phyloP scores from a whole-genome alignment of 768 basidiomycete species.

The Melanogaster broomeanus region DNA sequence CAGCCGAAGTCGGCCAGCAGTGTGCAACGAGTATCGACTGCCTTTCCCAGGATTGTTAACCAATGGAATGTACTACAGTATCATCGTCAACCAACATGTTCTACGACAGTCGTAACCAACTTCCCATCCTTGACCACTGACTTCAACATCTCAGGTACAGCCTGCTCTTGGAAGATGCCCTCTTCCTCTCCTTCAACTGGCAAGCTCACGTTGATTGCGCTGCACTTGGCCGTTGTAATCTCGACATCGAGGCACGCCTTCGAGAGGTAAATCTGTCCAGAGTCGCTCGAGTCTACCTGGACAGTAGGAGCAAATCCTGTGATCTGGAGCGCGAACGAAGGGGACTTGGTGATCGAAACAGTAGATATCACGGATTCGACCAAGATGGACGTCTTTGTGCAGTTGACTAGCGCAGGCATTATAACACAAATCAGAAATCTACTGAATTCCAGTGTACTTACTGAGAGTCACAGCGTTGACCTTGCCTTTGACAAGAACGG shows the following conservation, averaged over 20 bases:
- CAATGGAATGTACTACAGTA: no score
- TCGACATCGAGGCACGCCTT: slow-evolving; percentile 77
- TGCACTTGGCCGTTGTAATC: slow-evolving; percentile 94
- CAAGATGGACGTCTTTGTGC: slow-evolving; percentile 83
- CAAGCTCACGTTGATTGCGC: slow-evolving; percentile 86
- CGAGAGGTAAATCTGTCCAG: slow-evolving; percentile 92
- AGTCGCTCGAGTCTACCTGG: slow-evolving; percentile 92
- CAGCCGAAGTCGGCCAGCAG: no score
- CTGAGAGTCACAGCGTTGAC: slow-evolving; percentile 91
- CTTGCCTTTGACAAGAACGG: slow-evolving; percentile 87
- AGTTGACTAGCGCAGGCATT: slow-evolving; percentile 62
- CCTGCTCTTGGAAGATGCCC: slow-evolving; percentile 85
- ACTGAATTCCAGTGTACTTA: slow-evolving; percentile 30
- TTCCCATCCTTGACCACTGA: slow-evolving; percentile 80
- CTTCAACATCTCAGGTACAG: slow-evolving; percentile 96
- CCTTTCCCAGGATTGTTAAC: no score
- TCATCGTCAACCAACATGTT: slow-evolving; percentile 78
- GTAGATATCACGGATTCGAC: slow-evolving; percentile 93
- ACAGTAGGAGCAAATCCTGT: slow-evolving; percentile 89
- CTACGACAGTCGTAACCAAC: slow-evolving; percentile 85
- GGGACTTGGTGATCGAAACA: slow-evolving; percentile 85
- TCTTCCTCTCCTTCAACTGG: slow-evolving; percentile 89
- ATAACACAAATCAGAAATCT: slow-evolving; percentile 2
- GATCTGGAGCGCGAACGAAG: slow-evolving; percentile 92
- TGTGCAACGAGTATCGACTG: no score